Conservation (phyloP, 495 filamentous ascomycete species). For the Xylaria sp. region DNA sequence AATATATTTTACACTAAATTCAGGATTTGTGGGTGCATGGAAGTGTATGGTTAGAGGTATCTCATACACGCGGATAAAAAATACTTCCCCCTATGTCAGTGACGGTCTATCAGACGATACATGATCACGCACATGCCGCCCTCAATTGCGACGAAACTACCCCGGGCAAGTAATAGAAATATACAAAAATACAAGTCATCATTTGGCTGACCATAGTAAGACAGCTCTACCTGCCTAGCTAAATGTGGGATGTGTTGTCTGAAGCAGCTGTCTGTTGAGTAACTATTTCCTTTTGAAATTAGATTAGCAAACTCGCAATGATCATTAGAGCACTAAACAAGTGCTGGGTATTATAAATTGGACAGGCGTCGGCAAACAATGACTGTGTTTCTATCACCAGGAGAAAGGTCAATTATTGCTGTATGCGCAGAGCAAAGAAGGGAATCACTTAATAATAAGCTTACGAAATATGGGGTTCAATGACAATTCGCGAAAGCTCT, state of each 20-base stretch:
- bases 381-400: too few relatives aligned
- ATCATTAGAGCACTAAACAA: not conserved
- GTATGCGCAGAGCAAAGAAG: not conserved
- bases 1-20: too few relatives aligned
- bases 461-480: not conserved
- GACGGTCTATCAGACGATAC: not conserved
- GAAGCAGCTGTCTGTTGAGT: not conserved
- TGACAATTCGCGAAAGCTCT: not conserved
- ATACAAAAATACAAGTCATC: not conserved
- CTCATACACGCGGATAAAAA: not conserved
- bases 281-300: not conserved
- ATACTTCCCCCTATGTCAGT: not conserved
- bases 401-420: too few relatives aligned
- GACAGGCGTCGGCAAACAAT: not conserved
- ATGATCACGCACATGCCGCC: not conserved
- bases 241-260: not conserved
- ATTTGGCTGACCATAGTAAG: conserved; percentile 6
- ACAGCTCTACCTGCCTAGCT: not conserved
- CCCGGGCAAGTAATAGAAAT: not conserved
- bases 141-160: not conserved
- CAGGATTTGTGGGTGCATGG: too few relatives aligned
- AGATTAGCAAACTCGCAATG: not conserved
- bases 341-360: not conserved
- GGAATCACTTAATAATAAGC: not conserved
- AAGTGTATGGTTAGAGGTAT: too few relatives aligned